Evolutionary conservation across 306 rosid species (phyloP).

Genomic region (Urtica urens): DNA sequence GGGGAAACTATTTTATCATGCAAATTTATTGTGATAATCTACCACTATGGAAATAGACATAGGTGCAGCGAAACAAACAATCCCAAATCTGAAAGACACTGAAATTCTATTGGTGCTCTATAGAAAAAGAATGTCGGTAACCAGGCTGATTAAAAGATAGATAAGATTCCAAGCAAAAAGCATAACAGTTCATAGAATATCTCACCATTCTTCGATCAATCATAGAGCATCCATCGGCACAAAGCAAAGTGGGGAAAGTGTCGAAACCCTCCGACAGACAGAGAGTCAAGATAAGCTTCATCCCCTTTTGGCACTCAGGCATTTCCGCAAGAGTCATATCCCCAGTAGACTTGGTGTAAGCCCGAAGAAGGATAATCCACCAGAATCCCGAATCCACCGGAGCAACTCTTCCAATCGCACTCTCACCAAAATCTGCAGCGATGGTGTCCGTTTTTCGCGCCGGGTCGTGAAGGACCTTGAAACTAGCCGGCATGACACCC

Average conservation of each 20-base stretch:
- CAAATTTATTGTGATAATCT: no score
- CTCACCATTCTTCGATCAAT: conserved; percentile 88
- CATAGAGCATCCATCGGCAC: conserved; percentile 91
- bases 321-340: conserved; percentile 66
- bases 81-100: no score
- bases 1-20: no score
- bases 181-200: no score
- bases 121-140: no score
- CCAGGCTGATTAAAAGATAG: no score
- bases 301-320: conserved; percentile 75
- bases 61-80: no score
- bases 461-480: conserved; percentile 85
- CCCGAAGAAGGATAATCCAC: conserved; percentile 92
- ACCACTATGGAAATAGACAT: no score
- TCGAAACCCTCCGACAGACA: conserved; percentile 92
- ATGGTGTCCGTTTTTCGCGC: conserved; percentile 58
- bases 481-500: conserved; percentile 95
- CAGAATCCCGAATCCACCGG: conserved; percentile 96
- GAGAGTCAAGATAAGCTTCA: conserved; percentile 69
- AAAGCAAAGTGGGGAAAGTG: conserved; percentile 85
- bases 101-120: no score
- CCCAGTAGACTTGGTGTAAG: conserved; percentile 86
- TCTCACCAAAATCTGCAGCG: conserved; percentile 87
- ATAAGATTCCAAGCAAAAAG: no score
- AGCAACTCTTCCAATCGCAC: conserved; percentile 94